Evolutionary conservation across 129 eudicot genomes (phyloP).

Genomic region (Lactuca sativa): DNA sequence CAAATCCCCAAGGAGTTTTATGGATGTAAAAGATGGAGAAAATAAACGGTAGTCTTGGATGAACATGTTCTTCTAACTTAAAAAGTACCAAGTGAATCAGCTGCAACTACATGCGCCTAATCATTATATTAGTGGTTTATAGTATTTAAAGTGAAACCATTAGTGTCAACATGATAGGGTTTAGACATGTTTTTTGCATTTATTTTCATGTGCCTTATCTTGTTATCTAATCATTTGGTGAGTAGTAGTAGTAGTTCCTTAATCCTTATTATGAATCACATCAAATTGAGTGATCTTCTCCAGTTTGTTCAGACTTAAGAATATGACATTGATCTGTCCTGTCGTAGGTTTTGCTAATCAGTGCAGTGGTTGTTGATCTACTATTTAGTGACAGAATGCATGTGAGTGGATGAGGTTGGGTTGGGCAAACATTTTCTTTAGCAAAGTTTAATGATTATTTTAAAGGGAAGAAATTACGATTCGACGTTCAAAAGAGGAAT

Average conservation of each 20-base stretch:
- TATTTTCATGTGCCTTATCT: neutral
- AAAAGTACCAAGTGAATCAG: no score
- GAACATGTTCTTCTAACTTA: neutral
- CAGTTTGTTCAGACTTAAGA: neutral
- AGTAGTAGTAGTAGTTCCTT: no score
- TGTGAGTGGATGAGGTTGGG: constrained; percentile 62
- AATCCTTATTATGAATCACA: no score
- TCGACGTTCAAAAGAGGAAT: constrained; percentile 84
- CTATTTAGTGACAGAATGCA: constrained; percentile 45
- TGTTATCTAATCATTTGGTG: neutral
- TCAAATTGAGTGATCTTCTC: no score
- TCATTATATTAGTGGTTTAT: neutral
- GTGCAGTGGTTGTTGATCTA: constrained; percentile 8
- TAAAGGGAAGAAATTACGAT: constrained; percentile 69
- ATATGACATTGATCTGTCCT: neutral
- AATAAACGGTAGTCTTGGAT: constrained; percentile 12
- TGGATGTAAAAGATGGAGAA: constrained; percentile 13
- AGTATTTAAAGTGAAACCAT: neutral
- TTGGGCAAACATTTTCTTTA: constrained; percentile 80
- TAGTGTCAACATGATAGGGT: constrained; percentile 3
- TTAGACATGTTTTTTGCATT: neutral
- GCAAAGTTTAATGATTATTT: constrained; percentile 59
- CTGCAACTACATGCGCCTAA: neutral
- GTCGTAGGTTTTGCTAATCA: constrained; percentile 13
- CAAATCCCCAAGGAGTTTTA: neutral